Conservation (phyloP, 208 protist genomes). For the Cochliopodium minus region DNA sequence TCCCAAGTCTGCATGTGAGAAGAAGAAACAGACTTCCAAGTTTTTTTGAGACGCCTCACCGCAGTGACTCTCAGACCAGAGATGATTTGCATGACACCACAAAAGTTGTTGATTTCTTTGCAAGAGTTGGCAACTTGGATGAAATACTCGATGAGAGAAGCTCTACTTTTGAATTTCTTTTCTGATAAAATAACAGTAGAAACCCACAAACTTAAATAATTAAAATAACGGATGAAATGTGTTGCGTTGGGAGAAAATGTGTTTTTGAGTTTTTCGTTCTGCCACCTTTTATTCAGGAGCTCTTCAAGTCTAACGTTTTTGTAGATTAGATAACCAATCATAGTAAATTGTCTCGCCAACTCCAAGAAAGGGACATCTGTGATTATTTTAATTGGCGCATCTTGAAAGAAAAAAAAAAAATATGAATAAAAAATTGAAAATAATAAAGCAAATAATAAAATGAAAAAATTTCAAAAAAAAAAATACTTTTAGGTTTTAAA, state of each 20-base stretch:
- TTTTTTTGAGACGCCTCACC: slow-evolving; percentile 19
- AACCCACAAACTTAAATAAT: slow-evolving; percentile 6
- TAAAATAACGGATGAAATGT: slow-evolving; percentile 22
- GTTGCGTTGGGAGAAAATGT: slow-evolving; percentile 8
- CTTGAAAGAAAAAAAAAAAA: no score
- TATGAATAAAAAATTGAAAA: no score
- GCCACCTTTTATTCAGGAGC: slow-evolving; percentile 14
- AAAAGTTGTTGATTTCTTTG: slow-evolving; percentile 20
- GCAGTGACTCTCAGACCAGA: slow-evolving; percentile 10
- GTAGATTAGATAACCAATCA: slow-evolving; percentile 17
- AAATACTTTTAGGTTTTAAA: no score
- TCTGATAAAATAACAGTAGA: slow-evolving; percentile 8
- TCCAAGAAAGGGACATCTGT: no score
- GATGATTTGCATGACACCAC: slow-evolving; percentile 18
- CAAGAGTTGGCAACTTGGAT: slow-evolving; percentile 20
- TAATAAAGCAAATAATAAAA: no score
- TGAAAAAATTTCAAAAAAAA: no score
- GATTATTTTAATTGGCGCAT: no score
- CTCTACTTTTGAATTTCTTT: slow-evolving; percentile 2
- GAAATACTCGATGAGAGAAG: slow-evolving; percentile 12
- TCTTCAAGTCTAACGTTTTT: slow-evolving; percentile 10
- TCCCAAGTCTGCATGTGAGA: slow-evolving; percentile 6
- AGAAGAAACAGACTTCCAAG: slow-evolving; percentile 14
- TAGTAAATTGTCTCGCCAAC: slow-evolving; percentile 14
- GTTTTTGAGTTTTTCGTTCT: slow-evolving; percentile 10